Evolutionary conservation across 2,329 filamentous ascomycete genomes (phyloP).

Genomic region (Mollisia scopiformis): DNA sequence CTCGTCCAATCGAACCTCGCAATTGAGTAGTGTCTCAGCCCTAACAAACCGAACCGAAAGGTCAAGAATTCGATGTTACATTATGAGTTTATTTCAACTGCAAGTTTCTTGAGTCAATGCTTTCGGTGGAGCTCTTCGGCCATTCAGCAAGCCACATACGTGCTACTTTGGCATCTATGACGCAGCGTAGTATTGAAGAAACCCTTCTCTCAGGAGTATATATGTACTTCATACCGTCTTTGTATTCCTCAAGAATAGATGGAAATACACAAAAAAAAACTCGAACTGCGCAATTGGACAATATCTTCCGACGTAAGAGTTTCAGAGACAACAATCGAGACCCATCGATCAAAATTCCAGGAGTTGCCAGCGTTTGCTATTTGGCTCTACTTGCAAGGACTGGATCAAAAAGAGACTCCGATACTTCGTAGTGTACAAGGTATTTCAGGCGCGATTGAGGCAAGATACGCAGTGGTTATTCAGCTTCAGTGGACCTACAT

Average conservation of each 20-base stretch:
- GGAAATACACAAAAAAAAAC: not conserved
- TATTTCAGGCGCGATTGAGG: too few relatives aligned
- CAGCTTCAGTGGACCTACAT: too few relatives aligned
- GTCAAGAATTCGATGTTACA: not conserved
- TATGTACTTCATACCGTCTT: not conserved
- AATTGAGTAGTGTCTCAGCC: not conserved
- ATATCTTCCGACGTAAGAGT: not conserved
- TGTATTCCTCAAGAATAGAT: not conserved
- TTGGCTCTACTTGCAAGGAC: too few relatives aligned
- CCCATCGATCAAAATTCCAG: not conserved
- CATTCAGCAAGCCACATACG: not conserved
- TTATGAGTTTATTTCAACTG: not conserved
- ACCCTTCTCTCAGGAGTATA: not conserved
- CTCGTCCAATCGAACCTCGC: not conserved
- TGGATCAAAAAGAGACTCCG: too few relatives aligned
- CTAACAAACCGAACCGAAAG: not conserved
- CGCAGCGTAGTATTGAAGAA: not conserved
- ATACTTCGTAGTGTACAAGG: too few relatives aligned
- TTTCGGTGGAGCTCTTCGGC: not conserved
- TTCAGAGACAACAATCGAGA: not conserved
- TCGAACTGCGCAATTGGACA: not conserved
- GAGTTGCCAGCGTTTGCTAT: too few relatives aligned
- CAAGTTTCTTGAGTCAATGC: not conserved
- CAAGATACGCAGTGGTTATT: too few relatives aligned
- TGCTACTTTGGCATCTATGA: not conserved